phyloP scores from a whole-genome alignment of 331 rosid species.

The Spiraea crenata region DNA sequence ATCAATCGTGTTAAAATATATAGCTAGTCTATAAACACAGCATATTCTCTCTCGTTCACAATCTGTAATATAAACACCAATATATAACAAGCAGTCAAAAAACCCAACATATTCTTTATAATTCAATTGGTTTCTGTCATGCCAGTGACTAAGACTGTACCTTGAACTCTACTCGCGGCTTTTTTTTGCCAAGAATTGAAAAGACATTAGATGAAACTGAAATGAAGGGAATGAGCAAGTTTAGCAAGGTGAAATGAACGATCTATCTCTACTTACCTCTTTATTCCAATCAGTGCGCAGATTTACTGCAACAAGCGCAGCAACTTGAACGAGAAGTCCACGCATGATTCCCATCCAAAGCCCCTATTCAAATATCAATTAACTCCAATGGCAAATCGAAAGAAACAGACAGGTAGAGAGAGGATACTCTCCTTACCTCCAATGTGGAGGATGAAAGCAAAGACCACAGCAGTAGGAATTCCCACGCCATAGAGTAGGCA shows the following conservation, averaged over 20 bases:
- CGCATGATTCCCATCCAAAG: conserved; percentile 67
- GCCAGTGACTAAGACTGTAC: conserved; percentile 13
- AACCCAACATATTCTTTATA: too few species aligned
- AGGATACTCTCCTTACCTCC: conserved; percentile 48
- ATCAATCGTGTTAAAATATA: too few species aligned
- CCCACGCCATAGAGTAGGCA: conserved; percentile 61
- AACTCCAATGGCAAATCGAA: not conserved
- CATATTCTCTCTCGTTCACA: too few species aligned
- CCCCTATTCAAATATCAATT: conserved; percentile 31
- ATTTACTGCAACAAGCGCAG: conserved; percentile 36
- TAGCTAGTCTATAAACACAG: too few species aligned
- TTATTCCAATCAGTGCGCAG: conserved; percentile 41
- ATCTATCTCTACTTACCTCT: conserved; percentile 28
- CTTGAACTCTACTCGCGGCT: conserved; percentile 28
- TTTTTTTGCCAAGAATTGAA: conserved; percentile 32
- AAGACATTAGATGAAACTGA: not conserved
- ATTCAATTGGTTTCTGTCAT: too few species aligned
- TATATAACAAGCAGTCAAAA: too few species aligned
- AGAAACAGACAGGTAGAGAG: not conserved
- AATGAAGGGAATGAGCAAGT: too few species aligned
- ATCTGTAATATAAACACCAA: too few species aligned
- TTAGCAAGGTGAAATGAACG: not conserved
- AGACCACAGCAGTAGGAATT: conserved; percentile 51
- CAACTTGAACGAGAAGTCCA: conserved; percentile 51
- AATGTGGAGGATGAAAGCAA: conserved; percentile 48